Base-by-base conservation (phyloP, 352 stramenopile species). In the Pythium phragmiticola region DNA sequence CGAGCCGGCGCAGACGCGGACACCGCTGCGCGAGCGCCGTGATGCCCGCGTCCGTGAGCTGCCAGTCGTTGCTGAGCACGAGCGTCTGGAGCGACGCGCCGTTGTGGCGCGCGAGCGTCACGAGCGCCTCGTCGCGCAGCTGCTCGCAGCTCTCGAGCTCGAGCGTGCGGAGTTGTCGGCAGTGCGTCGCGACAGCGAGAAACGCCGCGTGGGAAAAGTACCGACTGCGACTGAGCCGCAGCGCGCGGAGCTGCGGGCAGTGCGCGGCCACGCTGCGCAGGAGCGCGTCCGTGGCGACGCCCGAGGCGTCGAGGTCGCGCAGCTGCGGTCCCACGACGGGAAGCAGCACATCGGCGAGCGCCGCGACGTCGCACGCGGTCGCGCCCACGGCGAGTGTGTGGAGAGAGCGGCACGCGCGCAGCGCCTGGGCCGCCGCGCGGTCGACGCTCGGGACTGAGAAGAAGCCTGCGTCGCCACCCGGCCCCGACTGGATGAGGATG, bases 61-160 rank as follows among this genome's bases (percentile, higher is more conserved):
- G 77, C 79, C 81, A 88, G 73, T 94, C 80, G 30, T 89, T 87
- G 36, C 77, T 77, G 19, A 94, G 57, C 12, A 79, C 68, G 34
- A 94, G 70, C 14, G 69, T 70, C 66, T 88, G 78, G 19, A 94
- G 65, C 28, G 53, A 36, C 3, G 57, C 30, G 9, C 36, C n/a
- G 43, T 74, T 87, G 53, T 72, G 71, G 0, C 61, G 42, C 8
- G 62, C 74, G 12, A 91, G 50, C 34, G 59, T 66, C 12, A 65
- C n/a, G 26, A 92, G 21, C 3, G 67, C 57, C 16, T 64, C 57
- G 51, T 92, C 80, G 7, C 69, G 46, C 30, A 92, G 77, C 56
- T 94, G 83, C 55, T 92, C 82, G 48, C 84, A 94, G 68, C 73
- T 90, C 59, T 90, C 79, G 13, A 91, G 66, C 14, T 94, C 81